phyloP scores from a whole-genome alignment of 2,329 filamentous ascomycete genomes.

The Cordyceps tenuipes region DNA sequence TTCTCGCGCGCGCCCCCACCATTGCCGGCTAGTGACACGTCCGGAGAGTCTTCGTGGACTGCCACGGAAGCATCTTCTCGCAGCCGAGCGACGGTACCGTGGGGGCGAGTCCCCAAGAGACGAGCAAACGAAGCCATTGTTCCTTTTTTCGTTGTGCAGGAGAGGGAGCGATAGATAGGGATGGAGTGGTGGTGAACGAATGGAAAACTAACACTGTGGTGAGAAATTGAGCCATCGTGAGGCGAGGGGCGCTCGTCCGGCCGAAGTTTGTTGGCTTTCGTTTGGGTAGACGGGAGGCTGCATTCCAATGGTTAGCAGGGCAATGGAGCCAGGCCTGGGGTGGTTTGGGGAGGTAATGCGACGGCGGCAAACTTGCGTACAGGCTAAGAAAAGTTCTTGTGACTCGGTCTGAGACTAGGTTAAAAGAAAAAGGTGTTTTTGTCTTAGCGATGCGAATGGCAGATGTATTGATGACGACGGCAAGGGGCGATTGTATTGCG shows the following conservation, averaged over 20 bases:
- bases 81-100: constrained; percentile 23
- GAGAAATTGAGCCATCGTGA: constrained; percentile 33
- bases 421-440: not conserved
- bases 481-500: not conserved
- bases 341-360: not conserved
- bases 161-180: constrained; percentile 5
- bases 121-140: constrained; percentile 19
- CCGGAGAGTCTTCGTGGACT: constrained; percentile 21
- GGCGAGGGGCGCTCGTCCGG: constrained; percentile 9
- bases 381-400: not conserved
- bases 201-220: constrained; percentile 33
- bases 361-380: not conserved
- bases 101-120: constrained; percentile 26
- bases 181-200: not conserved
- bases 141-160: constrained; percentile 8
- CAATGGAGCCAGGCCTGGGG: constrained; percentile 20
- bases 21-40: constrained; percentile 5
- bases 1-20: not conserved
- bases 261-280: constrained; percentile 9
- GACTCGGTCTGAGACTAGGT: not conserved
- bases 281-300: constrained; percentile 13
- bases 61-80: constrained; percentile 23
- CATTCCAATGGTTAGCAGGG: constrained; percentile 37
- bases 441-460: not conserved
- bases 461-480: not conserved